Evolutionary conservation across 2,329 filamentous ascomycete species (phyloP), one percentile per base, ranked within the genome.

Genomic region (Scytalidium lignicola): DNA sequence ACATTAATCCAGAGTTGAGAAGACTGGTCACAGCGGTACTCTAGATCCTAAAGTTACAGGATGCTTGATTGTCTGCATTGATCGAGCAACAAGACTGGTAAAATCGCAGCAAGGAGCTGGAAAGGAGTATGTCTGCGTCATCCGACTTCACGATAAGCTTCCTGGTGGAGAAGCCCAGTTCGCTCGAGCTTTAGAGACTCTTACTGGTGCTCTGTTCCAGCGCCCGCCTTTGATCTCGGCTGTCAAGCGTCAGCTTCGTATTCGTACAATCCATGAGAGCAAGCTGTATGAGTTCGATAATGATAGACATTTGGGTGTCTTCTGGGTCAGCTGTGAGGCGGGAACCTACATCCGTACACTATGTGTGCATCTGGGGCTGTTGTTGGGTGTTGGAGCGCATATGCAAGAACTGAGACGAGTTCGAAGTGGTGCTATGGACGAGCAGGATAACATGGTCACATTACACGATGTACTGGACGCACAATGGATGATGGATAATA

Each of bases 261-360:
- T 99, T 72, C 85, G 93, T 73, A 96, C 92, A 55, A 96, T 99
- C 62, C 88, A 97, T 76, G 90, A 97, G 74, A 95, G 86, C 82
- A 95, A 95, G 76, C 79, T 97, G 48, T 83, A 90, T 67, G 93
- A 99, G 76, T 99, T 97, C 67, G 93, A 99, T 76, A 97, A 99
- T 67, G 92, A 97, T 65, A 85, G 93, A 63, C 91, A 97, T 70
- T 81, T 99, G 32, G 93, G 88, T 70, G 92, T 97, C 49, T 99
- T 99, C 81, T 97, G 93, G 92, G 93, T 97, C 62, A 95, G 90
- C 73, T 99, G 93, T 72, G 93, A 99, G 74, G 93, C 90, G 50
- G 93, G 93, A 69, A 99, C 93, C 56, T 99, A 99, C 72, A 97
- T 99, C 69, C 88, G 93, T 77, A 99, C 93, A 32, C 84, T 99